Evolutionary conservation across 345 rosid species (phyloP).

Genomic region (Turnera subulata): DNA sequence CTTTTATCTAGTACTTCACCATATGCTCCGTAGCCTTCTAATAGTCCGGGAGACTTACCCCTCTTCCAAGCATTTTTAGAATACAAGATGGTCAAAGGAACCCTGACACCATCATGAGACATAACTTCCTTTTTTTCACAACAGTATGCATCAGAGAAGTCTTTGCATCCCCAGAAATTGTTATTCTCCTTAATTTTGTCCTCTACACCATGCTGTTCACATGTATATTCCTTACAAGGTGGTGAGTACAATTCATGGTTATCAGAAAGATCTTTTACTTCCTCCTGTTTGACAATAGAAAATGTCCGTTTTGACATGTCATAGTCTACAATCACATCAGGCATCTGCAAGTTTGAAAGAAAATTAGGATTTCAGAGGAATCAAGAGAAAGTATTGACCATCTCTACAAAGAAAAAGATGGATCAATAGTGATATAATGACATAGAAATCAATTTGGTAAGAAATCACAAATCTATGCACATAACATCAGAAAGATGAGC

Average conservation of each 20-base stretch:
- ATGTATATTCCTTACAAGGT: conserved; percentile 21
- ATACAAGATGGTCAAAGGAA: conserved; percentile 76
- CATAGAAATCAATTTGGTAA: no score
- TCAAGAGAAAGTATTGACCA: background rate
- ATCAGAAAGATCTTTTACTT: conserved; percentile 30
- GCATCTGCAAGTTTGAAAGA: conserved; percentile 47
- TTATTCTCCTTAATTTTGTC: conserved; percentile 7
- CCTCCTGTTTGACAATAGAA: conserved; percentile 65
- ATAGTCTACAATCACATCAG: conserved; percentile 78
- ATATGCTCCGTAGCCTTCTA: conserved; percentile 86
- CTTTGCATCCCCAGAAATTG: conserved; percentile 40
- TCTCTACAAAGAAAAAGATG: background rate
- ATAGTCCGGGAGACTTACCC: conserved; percentile 57
- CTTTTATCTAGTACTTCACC: conserved; percentile 78
- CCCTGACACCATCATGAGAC: conserved; percentile 66
- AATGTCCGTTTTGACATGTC: conserved; percentile 54
- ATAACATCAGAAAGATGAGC: background rate
- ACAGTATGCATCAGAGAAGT: conserved; percentile 47
- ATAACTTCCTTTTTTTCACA: conserved; percentile 69
- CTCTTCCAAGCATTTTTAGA: conserved; percentile 59
- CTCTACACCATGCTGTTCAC: conserved; percentile 5
- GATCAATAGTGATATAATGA: background rate
- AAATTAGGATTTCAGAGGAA: background rate
- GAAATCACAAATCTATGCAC: no score
- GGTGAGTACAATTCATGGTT: conserved; percentile 20